Evolutionary conservation across 768 basidiomycete species (phyloP).

Genomic region (Guyanaporus albipodus): DNA sequence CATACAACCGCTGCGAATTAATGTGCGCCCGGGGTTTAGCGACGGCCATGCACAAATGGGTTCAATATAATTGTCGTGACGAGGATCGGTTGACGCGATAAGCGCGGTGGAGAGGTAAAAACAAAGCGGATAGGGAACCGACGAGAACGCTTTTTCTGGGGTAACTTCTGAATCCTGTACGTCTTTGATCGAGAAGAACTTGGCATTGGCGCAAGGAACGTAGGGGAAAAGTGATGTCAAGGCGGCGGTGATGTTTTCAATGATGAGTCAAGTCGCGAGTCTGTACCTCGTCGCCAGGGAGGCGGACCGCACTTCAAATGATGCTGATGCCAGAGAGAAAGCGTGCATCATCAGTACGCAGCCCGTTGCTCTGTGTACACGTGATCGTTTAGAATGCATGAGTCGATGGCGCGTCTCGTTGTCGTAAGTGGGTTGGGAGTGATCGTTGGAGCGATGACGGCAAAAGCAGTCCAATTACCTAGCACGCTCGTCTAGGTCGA

Average conservation of each 20-base stretch:
- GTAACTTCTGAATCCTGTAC: slow-evolving; percentile 1
- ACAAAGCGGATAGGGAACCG: neutral
- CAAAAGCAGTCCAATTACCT: neutral
- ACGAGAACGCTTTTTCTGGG: neutral
- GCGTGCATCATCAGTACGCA: too few relatives aligned
- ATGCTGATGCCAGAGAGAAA: too few relatives aligned
- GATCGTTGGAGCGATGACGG: neutral
- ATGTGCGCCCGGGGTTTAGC: slow-evolving; percentile 27
- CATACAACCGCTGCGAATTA: slow-evolving; percentile 28
- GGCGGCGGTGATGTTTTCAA: slow-evolving; percentile 12
- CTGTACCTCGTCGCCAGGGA: slow-evolving; percentile 30
- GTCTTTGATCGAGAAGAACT: neutral
- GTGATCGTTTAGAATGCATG: neutral
- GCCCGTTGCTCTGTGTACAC: neutral
- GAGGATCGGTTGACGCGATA: neutral
- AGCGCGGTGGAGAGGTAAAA: neutral
- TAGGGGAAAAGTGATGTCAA: neutral
- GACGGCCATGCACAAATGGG: slow-evolving; percentile 23
- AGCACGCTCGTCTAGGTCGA: too few relatives aligned
- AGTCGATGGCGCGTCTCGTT: slow-evolving; percentile 14
- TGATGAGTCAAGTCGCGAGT: slow-evolving; percentile 18
- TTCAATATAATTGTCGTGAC: neutral
- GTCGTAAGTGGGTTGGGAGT: slow-evolving; percentile 8
- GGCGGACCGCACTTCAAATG: slow-evolving; percentile 17
- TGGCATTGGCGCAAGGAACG: neutral